phyloP scores from a whole-genome alignment of 139 green algal genomes.

The Coelastrella sp. region DNA sequence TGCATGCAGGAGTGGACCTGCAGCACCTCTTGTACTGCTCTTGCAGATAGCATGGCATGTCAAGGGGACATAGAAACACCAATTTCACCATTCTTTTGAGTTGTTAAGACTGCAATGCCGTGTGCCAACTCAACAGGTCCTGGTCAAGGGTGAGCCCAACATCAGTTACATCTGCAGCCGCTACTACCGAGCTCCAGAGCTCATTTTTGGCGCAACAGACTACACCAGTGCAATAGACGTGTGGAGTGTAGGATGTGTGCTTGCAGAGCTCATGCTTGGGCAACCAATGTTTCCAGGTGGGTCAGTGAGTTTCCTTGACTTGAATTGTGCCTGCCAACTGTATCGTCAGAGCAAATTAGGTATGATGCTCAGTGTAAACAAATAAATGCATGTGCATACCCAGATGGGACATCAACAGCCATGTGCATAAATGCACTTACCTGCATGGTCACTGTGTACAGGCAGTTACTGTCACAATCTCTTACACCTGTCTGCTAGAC shows the following conservation, averaged over 20 bases:
- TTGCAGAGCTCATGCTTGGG: conserved; percentile 98
- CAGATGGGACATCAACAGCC: too few relatives aligned
- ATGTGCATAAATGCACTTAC: too few relatives aligned
- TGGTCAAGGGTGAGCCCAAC: conserved; percentile 96
- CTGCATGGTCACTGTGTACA: too few relatives aligned
- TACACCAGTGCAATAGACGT: conserved; percentile 99
- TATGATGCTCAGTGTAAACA: too few relatives aligned
- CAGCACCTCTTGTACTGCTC: neutral
- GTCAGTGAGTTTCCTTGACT: neutral
- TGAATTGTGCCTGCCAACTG: too few relatives aligned
- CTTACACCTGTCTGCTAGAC: too few relatives aligned
- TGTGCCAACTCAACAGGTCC: conserved; percentile 48
- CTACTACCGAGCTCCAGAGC: conserved; percentile 96
- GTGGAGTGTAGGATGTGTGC: conserved; percentile 98
- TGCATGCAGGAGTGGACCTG: too few relatives aligned
- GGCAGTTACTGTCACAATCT: too few relatives aligned
- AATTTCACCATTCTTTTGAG: neutral
- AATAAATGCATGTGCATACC: too few relatives aligned
- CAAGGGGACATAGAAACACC: too few relatives aligned
- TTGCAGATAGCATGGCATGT: neutral
- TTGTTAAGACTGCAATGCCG: neutral
- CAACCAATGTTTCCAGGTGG: conserved; percentile 84
- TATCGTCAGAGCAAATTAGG: too few relatives aligned
- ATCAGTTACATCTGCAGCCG: conserved; percentile 99
- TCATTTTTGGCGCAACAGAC: conserved; percentile 99